These are phyloP conservation scores for Eimeria brunetti DNA, from an alignment of 169 alveolate genomes.

Conservation along the genomic window DNA sequence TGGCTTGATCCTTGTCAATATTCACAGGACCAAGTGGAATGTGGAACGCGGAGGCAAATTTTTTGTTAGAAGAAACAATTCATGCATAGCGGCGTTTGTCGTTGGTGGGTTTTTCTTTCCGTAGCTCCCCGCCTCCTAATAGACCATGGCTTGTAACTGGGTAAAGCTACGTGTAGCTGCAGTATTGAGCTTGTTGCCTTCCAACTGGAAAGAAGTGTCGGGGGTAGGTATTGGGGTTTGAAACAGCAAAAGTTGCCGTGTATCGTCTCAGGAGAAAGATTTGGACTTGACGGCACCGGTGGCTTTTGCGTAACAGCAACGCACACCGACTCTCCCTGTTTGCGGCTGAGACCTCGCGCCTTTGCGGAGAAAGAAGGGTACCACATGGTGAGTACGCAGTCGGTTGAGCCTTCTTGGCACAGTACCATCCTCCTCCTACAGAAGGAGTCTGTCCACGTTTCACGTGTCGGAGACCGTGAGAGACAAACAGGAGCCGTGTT, in stretches of 20 bases:
- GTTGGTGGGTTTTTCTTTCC: conserved; percentile 86
- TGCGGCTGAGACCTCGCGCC: conserved; percentile 95
- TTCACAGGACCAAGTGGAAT: conserved; percentile 76
- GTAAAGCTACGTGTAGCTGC: not conserved
- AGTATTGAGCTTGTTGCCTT: not conserved
- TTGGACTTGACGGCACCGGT: conserved; percentile 22
- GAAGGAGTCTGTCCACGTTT: not conserved
- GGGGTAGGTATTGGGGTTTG: not conserved
- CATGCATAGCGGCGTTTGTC: conserved; percentile 94
- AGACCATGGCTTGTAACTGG: not conserved
- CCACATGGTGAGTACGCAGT: conserved; percentile 29
- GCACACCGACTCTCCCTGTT: conserved; percentile 98
- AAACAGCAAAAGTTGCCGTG: not conserved
- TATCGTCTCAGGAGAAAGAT: not conserved
- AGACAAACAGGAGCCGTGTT: not conserved
- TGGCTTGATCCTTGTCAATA: not conserved
- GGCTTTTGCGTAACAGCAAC: conserved; percentile 92
- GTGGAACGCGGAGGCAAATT: conserved; percentile 88
- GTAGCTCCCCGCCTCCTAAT: not conserved
- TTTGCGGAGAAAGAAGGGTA: conserved; percentile 86
- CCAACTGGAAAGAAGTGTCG: not conserved
- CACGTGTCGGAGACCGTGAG: not conserved
- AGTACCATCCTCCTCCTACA: not conserved
- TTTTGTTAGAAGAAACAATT: conserved; percentile 92
- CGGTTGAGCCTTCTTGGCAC: not conserved